These are phyloP conservation scores for Cokeromyces recurvatus DNA, from an alignment of 371 early-diverging fungal genomes.

Conservation along the genomic window DNA sequence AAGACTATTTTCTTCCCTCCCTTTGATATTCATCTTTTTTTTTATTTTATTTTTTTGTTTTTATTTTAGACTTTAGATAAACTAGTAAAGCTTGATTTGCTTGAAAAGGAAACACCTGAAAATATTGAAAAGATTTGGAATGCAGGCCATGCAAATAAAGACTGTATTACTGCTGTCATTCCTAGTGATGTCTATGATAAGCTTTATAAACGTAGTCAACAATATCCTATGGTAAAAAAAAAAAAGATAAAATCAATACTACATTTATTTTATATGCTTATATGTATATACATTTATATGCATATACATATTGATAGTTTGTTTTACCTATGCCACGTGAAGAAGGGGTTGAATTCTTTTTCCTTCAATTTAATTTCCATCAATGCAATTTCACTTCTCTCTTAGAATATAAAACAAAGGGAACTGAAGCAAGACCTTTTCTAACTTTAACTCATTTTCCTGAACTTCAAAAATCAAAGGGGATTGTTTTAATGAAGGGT, in stretches of 20 bases:
- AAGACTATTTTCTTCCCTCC: too few relatives aligned
- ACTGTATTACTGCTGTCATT: conserved; percentile 73
- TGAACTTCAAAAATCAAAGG: conserved; percentile 74
- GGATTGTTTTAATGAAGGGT: conserved; percentile 90
- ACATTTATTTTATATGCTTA: not conserved
- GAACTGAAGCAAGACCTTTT: conserved; percentile 74
- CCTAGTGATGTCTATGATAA: conserved; percentile 68
- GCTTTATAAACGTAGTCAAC: conserved; percentile 55
- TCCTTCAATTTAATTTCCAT: conserved; percentile 80
- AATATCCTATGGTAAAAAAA: conserved; percentile 68
- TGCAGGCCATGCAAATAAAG: conserved; percentile 67
- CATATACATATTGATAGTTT: conserved; percentile 68
- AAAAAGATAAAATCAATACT: not conserved
- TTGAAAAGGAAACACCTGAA: conserved; percentile 61
- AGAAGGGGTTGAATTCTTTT: conserved; percentile 83
- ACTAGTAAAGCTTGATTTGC: conserved; percentile 70
- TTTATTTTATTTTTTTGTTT: not conserved
- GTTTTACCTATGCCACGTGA: conserved; percentile 82
- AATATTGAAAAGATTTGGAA: conserved; percentile 81
- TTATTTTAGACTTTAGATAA: conserved; percentile 62
- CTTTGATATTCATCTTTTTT: too few relatives aligned
- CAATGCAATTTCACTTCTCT: conserved; percentile 86
- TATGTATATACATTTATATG: too few relatives aligned
- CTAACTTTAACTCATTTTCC: conserved; percentile 87
- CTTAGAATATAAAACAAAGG: conserved; percentile 86